phyloP scores from a whole-genome alignment of 2,329 filamentous ascomycete species.

The Penicillium crustosum region DNA sequence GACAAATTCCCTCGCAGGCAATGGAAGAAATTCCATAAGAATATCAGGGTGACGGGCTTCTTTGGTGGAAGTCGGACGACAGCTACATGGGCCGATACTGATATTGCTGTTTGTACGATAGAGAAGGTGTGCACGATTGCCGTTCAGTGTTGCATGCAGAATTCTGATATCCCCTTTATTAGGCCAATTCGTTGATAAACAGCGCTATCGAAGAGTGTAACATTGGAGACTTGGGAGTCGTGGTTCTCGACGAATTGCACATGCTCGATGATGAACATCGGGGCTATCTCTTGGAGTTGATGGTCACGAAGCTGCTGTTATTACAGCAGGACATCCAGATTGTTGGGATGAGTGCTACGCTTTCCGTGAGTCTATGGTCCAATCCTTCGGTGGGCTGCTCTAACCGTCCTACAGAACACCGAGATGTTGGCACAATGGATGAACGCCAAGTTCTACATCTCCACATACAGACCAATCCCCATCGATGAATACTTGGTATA shows the following conservation, averaged over 20 bases:
- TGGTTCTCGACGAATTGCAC: conserved; percentile 77
- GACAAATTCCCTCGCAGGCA: conserved; percentile 50
- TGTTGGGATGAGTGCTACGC: conserved; percentile 76
- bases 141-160: not conserved
- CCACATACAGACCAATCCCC: conserved; percentile 71
- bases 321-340: conserved; percentile 68
- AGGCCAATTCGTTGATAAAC: conserved; percentile 75
- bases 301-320: conserved; percentile 71
- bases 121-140: conserved; percentile 60
- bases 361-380: conserved; percentile 55
- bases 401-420: conserved; percentile 59
- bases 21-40: conserved; percentile 57
- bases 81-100: conserved; percentile 69
- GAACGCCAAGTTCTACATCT: conserved; percentile 68
- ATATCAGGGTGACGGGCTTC: conserved; percentile 67
- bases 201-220: conserved; percentile 69
- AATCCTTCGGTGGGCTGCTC: not conserved
- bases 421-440: conserved; percentile 69
- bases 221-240: conserved; percentile 62
- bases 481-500: conserved; percentile 73
- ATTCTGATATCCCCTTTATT: conserved; percentile 5
- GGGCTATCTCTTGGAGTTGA: conserved; percentile 72
- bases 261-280: conserved; percentile 77
- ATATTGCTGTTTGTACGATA: conserved; percentile 76
- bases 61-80: conserved; percentile 71